Evolutionary conservation across 1,284 basidiomycete genomes (phyloP), one percentile per base, ranked within the genome.

Genomic region (Coriolopsis trogii): DNA sequence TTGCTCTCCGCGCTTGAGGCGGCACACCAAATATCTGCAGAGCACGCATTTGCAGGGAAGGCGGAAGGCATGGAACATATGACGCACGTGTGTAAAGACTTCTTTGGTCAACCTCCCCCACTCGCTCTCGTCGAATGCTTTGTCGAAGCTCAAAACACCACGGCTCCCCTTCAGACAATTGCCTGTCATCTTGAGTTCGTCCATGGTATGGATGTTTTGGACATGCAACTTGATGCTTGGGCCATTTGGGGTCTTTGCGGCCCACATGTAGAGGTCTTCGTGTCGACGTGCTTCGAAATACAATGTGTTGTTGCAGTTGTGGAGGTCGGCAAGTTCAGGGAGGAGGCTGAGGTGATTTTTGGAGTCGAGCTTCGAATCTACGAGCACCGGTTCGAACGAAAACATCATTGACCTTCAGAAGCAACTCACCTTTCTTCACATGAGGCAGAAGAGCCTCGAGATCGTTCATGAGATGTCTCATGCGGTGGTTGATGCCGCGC

Each of bases 201-300:
- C 97, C 97, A 99, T 99, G 34, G 97, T 99, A 72, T 99, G 97
- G 51, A 98, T 82, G 71, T 99, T 99, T 72, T 98, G 95, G 18
- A 98, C 94, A 67, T 98, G 96, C 77, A 98, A 83, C 72, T 98
- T 98, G 69, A 96, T 88, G 62, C 89, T 94, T 6, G 97, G 97
- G 2, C 97, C 97, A 67, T 99, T 99, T 18, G 97, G 97, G 36
- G 95, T 93, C 70, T 98, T 96, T 20, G 91, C 86, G 16, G 95
- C 89, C 97, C 97, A 99, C 59, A 99, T 74, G 68, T 98, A 99
- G 41, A 99, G 79, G 67, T 99, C 97, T 68, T 97, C 93, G 66
- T 97, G 93, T 50, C 95, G 78, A 37, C 97, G 84, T 12, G 95
- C 94, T 74, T 99, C 97, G 68, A 99, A 97, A 77, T 98, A 99